These are phyloP conservation scores for Fonticula alba DNA, from an alignment of 78 protist genomes.

Conservation along the genomic window DNA sequence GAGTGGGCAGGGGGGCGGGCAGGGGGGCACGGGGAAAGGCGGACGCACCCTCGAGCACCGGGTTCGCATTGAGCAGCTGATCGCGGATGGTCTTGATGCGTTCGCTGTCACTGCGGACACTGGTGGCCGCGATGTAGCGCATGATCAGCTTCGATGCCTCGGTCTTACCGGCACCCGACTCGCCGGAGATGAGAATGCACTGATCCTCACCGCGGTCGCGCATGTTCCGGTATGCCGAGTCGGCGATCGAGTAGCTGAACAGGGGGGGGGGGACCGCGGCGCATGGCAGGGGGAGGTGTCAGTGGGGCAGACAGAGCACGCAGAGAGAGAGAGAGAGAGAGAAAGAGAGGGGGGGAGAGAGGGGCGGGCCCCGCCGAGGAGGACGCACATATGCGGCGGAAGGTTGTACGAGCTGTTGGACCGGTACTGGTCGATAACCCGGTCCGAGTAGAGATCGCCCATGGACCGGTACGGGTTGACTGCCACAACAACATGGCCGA, in stretches of 20 bases:
- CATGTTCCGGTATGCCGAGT: slow-evolving; percentile 38
- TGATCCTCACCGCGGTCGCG: slow-evolving; percentile 36
- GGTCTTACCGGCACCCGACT: slow-evolving; percentile 34
- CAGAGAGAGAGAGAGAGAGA: neutral
- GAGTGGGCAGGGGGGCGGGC: neutral
- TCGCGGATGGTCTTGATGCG: slow-evolving; percentile 8
- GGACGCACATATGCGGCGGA: slow-evolving; percentile 40
- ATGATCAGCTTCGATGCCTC: slow-evolving; percentile 56
- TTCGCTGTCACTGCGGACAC: slow-evolving; percentile 23
- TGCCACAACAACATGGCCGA: slow-evolving; percentile 54
- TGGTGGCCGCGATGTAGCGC: slow-evolving; percentile 59
- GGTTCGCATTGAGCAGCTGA: slow-evolving; percentile 42
- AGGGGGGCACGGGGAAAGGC: too few species aligned
- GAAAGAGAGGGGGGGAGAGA: neutral
- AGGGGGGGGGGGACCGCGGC: slow-evolving; percentile 15
- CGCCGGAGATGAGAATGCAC: slow-evolving; percentile 49
- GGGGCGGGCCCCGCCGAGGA: neutral
- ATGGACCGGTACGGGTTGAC: slow-evolving; percentile 59
- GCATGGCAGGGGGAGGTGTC: neutral
- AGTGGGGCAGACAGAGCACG: neutral
- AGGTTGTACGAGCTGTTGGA: slow-evolving; percentile 25
- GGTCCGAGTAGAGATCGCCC: slow-evolving; percentile 14
- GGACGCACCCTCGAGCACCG: slow-evolving; percentile 44
- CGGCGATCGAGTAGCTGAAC: slow-evolving; percentile 31
- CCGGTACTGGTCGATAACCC: slow-evolving; percentile 17